phyloP scores from a whole-genome alignment of 495 filamentous ascomycete species.

The Sporormia fimetaria region DNA sequence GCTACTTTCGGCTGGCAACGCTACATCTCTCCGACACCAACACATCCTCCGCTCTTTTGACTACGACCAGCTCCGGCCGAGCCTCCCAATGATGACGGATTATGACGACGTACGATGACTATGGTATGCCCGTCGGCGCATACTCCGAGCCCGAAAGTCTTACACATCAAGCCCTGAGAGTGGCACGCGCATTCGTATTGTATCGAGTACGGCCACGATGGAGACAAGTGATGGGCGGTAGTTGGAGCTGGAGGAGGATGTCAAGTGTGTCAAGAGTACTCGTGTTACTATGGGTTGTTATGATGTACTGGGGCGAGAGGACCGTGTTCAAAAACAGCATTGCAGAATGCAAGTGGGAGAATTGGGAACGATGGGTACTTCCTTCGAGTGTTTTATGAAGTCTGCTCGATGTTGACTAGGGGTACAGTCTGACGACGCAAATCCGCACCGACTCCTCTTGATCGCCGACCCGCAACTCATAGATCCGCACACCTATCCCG shows the following conservation, averaged over 20 bases:
- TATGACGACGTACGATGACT: conserved; percentile 25
- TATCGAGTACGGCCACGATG: conserved; percentile 9
- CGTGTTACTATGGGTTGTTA: conserved; percentile 60
- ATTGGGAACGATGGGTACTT: conserved; percentile 86
- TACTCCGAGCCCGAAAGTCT: conserved; percentile 21
- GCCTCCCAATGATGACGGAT: too few relatives aligned
- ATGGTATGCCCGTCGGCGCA: conserved; percentile 24
- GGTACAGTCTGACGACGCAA: conserved; percentile 56
- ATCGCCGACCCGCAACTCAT: conserved; percentile 96
- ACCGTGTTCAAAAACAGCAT: conserved; percentile 58
- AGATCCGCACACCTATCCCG: conserved; percentile 93
- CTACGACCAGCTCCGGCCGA: too few relatives aligned
- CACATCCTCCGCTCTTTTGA: too few relatives aligned
- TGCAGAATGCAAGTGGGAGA: conserved; percentile 63
- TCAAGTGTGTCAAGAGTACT: conserved; percentile 40
- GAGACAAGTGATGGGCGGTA: conserved; percentile 3
- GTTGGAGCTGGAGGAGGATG: conserved; percentile 14
- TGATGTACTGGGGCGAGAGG: conserved; percentile 81
- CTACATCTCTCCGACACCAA: too few relatives aligned
- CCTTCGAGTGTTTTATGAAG: background rate
- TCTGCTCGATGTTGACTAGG: conserved; percentile 5
- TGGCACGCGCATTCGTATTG: conserved; percentile 12
- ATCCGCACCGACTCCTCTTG: conserved; percentile 76
- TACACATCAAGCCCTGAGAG: conserved; percentile 9
- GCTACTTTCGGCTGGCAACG: too few relatives aligned